Percentiles rank a stretch among this genome's conserved stretches.
These are phyloP conservation scores for Mortierella hygrophila DNA, from an alignment of 192 early-diverging fungal genomes.

Conservation along the genomic window DNA sequence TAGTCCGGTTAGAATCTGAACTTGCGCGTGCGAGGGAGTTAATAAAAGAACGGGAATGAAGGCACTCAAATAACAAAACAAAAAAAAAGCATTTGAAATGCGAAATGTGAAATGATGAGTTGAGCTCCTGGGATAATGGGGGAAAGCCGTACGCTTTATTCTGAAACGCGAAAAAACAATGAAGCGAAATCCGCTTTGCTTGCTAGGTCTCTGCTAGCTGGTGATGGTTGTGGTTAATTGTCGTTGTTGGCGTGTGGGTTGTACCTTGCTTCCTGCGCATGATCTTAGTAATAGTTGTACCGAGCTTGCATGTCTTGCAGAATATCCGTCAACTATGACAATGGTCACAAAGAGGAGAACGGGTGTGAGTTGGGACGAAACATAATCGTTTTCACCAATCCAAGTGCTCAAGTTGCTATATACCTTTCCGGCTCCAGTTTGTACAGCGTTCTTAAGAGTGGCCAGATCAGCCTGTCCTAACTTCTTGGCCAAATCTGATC, in stretches of 20 bases:
- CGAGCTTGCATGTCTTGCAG: constrained; percentile 48
- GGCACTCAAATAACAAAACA: too few relatives aligned
- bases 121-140: too few relatives aligned
- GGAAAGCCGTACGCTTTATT: neutral
- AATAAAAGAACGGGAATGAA: constrained; percentile 11
- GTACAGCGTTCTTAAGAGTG: constrained; percentile 50
- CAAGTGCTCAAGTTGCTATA: too few relatives aligned
- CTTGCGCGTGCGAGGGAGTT: neutral
- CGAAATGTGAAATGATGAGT: neutral
- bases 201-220: neutral
- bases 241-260: neutral
- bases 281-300: constrained; percentile 37
- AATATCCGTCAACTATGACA: constrained; percentile 33
- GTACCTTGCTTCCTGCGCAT: neutral
- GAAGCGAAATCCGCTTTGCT: constrained; percentile 3
- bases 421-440: constrained; percentile 53
- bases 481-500: constrained; percentile 51
- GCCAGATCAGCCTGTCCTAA: constrained; percentile 38
- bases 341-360: neutral
- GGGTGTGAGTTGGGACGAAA: neutral
- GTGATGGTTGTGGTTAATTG: neutral
- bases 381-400: too few relatives aligned
- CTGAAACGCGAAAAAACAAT: neutral
- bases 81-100: too few relatives aligned
- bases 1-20: neutral